These are phyloP conservation scores for Hygrocybe coccinea DNA, from an alignment of 768 basidiomycete genomes.

Conservation along the genomic window DNA sequence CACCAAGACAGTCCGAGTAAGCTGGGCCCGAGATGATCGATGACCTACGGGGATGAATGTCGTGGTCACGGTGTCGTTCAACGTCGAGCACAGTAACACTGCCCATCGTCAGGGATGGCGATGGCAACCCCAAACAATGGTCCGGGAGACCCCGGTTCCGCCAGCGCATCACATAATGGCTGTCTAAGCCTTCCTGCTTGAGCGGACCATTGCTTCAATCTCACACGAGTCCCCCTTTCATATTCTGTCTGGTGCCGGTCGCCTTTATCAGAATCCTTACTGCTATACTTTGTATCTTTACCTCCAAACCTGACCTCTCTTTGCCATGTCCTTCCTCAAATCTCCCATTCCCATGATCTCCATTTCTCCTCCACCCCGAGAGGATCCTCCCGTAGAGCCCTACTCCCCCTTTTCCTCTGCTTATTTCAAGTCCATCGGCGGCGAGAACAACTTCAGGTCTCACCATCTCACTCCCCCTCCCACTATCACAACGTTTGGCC, in stretches of 20 bases:
- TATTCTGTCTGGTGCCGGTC: no score
- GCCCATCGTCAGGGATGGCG: neutral
- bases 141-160: no score
- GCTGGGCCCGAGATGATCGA: no score
- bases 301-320: constrained; percentile 22
- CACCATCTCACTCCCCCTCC: constrained; percentile 55
- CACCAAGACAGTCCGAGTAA: no score
- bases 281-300: constrained; percentile 3
- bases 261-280: neutral
- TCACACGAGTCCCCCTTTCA: no score
- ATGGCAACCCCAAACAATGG: no score
- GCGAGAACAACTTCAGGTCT: constrained; percentile 54
- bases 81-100: no score
- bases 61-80: no score
- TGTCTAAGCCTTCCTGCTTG: no score
- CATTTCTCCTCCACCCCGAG: constrained; percentile 64
- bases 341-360: constrained; percentile 60
- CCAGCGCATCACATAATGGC: no score
- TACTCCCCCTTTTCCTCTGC: constrained; percentile 56
- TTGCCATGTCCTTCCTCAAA: constrained; percentile 26
- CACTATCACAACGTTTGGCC: constrained; percentile 37
- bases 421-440: constrained; percentile 25
- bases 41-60: no score
- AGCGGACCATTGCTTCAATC: no score
- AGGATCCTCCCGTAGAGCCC: constrained; percentile 47